Base-by-base conservation (phyloP, 75 land plant genomes). In the Picea glauca region DNA sequence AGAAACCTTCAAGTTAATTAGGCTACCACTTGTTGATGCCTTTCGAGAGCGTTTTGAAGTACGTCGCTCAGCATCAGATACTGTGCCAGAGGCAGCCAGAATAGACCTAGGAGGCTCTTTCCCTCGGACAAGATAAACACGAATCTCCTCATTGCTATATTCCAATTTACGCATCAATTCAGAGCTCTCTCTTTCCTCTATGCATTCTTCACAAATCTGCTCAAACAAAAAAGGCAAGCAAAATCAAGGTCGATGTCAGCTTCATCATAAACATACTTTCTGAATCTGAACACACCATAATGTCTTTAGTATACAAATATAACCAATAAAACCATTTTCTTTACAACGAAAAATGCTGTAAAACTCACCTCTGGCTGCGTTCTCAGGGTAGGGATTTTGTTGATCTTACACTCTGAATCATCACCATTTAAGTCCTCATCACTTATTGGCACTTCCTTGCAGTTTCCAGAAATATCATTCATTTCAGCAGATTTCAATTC, bases 41-140 rank as follows among this genome's bases (percentile, higher is more conserved):
- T 88, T 91, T 60, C 96, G 80, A 21, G 96, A 85, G 26, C 99
- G 90, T 80, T 93, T 97, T 7, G 99, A 97, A 33, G 80, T 79
- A 7, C 99, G 93, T 5, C 99, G 90, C 82, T 92, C 93, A 79
- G 85, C 84, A 38, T 90, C 93, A 72, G 68, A 62, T 26, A 67
- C 62, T 43, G 77, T 76, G 43, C 80, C 87, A 70, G 94, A 88
- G 15, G 91, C 89, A 78, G 87, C 87, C 70, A 94, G 60, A 67
- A 97, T 74, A 66, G 98, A 95, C 79, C 78, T 85, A 31, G 99
- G 99, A 77, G 93, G 93, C 67, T 93, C 94, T 76, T 97, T 97
- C 2, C 98, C 99, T 75, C 87, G 87, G 14, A 91, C 90, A 64
- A 97, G 79, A 78, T 80, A 85, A 20, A 97, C 91, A 76, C 78